Conservation (phyloP, 2,329 filamentous ascomycete genomes). For the Cordyceps militaris region DNA sequence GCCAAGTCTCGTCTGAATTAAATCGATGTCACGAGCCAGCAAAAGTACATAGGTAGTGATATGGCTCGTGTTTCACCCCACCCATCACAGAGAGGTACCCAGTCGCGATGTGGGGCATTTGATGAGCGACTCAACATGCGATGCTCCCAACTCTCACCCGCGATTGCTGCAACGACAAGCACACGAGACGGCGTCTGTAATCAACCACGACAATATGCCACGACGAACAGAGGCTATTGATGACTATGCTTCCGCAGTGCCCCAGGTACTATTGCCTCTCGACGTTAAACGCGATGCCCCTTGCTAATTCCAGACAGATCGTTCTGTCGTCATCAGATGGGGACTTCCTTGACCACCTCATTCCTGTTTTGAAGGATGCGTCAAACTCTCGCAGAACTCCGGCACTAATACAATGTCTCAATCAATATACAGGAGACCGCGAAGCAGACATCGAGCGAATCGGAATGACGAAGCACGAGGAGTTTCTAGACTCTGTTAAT, state of each 20-base stretch:
- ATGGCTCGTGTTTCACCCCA: too few relatives aligned
- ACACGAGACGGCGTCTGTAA: background rate
- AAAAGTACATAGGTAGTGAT: too few relatives aligned
- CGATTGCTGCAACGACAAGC: background rate
- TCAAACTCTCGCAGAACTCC: conserved; percentile 65
- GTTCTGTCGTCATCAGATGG: conserved; percentile 85
- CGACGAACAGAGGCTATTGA: conserved; percentile 39
- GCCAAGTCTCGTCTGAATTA: too few relatives aligned
- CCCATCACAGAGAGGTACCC: background rate
- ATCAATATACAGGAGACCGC: conserved; percentile 73
- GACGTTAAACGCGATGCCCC: conserved; percentile 7
- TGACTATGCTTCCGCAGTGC: conserved; percentile 40
- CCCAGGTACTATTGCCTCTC: conserved; percentile 31
- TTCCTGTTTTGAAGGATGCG: conserved; percentile 89
- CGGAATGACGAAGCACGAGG: conserved; percentile 92
- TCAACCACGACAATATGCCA: conserved; percentile 29
- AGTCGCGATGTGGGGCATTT: conserved; percentile 1
- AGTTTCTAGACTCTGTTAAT: conserved; percentile 89
- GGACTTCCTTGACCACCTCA: conserved; percentile 93
- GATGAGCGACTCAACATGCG: background rate
- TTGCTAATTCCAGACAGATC: conserved; percentile 51
- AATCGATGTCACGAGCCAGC: background rate
- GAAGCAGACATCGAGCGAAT: conserved; percentile 91
- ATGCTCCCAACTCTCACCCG: background rate
- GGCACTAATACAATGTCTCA: conserved; percentile 64